Percentiles rank a stretch among this genome's conserved stretches.
Conservation (phyloP, 2,329 filamentous ascomycete species). For the Arthrobotrys sinensis region DNA sequence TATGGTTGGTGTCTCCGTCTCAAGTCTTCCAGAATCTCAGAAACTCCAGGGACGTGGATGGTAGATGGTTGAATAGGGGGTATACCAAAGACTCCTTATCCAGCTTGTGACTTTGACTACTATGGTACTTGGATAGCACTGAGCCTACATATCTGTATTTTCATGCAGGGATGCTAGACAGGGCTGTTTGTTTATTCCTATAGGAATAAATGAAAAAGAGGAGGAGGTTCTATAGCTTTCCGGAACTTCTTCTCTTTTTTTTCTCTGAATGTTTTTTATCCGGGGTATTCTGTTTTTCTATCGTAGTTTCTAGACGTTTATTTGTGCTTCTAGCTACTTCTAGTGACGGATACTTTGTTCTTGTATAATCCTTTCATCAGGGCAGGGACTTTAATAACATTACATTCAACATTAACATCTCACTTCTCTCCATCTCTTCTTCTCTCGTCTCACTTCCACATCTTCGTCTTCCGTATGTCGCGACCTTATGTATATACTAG, state of each 20-base stretch:
- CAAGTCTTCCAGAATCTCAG: constrained; percentile 81
- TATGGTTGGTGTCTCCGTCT: constrained; percentile 95
- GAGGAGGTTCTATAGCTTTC: background rate
- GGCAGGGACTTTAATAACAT: constrained; percentile 2
- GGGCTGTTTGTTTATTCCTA: too few species aligned
- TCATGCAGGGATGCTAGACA: too few species aligned
- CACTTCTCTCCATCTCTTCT: background rate
- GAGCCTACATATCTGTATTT: too few species aligned
- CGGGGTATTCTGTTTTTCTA: background rate
- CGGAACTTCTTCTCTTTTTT: background rate
- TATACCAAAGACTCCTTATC: too few species aligned
- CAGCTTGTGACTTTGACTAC: too few species aligned
- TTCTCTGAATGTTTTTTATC: background rate
- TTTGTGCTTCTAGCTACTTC: background rate
- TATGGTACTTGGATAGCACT: too few species aligned
- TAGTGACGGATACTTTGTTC: background rate
- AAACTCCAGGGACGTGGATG: constrained; percentile 89
- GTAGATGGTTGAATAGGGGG: constrained; percentile 74
- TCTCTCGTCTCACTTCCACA: too few species aligned
- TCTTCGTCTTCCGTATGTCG: too few species aligned
- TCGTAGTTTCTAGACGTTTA: background rate
- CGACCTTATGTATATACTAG: too few species aligned
- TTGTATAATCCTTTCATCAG: constrained; percentile 8
- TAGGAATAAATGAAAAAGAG: background rate
- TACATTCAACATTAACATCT: constrained; percentile 14